These are phyloP conservation scores for Malbranchea cinnamomea DNA, from an alignment of 2,329 filamentous ascomycete species.

Conservation along the genomic window DNA sequence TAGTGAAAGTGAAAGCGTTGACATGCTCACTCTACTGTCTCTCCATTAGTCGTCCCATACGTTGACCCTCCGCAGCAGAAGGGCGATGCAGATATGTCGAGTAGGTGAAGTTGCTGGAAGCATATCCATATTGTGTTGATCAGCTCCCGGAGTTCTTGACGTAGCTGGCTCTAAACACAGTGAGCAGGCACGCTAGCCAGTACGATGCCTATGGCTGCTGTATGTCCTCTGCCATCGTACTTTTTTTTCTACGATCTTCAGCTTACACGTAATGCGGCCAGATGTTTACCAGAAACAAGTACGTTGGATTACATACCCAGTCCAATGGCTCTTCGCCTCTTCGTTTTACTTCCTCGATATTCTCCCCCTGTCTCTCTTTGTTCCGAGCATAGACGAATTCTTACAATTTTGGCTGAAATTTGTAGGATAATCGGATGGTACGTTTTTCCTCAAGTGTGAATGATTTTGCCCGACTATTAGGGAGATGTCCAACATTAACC, in stretches of 20 bases:
- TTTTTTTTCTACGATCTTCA: conserved; percentile 1
- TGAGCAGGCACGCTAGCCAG: conserved; percentile 46
- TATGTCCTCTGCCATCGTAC: conserved; percentile 26
- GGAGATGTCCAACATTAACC: background rate
- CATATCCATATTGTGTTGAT: background rate
- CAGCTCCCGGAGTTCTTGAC: conserved; percentile 9
- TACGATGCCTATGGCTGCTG: conserved; percentile 85
- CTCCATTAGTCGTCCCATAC: conserved; percentile 64
- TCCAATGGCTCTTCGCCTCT: background rate
- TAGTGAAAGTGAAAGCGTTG: no score
- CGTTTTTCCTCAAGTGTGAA: conserved; percentile 13
- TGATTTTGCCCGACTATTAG: no score
- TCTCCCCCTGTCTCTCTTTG: background rate
- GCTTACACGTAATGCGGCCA: conserved; percentile 16
- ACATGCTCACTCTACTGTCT: conserved; percentile 9
- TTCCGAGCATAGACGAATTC: no score
- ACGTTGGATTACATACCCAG: conserved; percentile 18
- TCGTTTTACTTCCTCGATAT: background rate
- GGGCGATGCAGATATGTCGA: conserved; percentile 52
- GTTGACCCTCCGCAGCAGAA: conserved; percentile 56
- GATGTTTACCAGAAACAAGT: conserved; percentile 88
- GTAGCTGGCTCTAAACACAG: background rate
- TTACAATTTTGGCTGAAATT: conserved; percentile 2
- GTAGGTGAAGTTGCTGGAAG: conserved; percentile 31
- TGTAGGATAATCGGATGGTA: conserved; percentile 50